A percentile compares a stretch with the other conserved stretches of the same genome.
These are phyloP conservation scores for Cladophialophora exuberans DNA, from an alignment of 2,329 filamentous ascomycete genomes.

Conservation along the genomic window DNA sequence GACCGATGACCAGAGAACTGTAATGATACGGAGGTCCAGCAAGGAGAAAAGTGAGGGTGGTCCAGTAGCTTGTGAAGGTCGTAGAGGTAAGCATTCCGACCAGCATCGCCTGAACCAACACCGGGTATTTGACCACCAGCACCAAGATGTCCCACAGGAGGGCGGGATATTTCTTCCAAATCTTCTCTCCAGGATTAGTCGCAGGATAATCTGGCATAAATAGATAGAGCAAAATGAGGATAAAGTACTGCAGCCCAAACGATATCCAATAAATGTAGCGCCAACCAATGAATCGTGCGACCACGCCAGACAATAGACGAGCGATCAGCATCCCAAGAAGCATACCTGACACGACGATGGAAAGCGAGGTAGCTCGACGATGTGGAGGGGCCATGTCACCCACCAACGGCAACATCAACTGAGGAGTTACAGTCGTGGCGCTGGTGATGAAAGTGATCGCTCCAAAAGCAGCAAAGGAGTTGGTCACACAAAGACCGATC, in stretches of 20 bases:
- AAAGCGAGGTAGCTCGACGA: conserved; percentile 69
- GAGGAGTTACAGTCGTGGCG: conserved; percentile 77
- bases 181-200: conserved; percentile 61
- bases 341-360: conserved; percentile 75
- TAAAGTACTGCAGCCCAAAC: conserved; percentile 70
- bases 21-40: conserved; percentile 71
- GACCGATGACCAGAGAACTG: conserved; percentile 68
- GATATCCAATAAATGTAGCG: conserved; percentile 78
- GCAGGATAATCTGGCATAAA: conserved; percentile 82
- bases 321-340: conserved; percentile 77
- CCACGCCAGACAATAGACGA: conserved; percentile 72
- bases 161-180: conserved; percentile 45
- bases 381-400: conserved; percentile 74
- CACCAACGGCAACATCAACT: conserved; percentile 78
- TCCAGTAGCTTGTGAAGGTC: conserved; percentile 71
- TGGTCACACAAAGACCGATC: conserved; percentile 71
- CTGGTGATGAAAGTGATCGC: conserved; percentile 74
- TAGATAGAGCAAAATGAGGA: conserved; percentile 67
- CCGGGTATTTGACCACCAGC: conserved; percentile 67
- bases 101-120: conserved; percentile 70
- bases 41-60: conserved; percentile 80
- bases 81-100: conserved; percentile 65
- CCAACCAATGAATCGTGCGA: conserved; percentile 75
- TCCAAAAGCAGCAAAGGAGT: conserved; percentile 65
- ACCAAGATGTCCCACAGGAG: conserved; percentile 67